Conservation (phyloP, 257 asterid species). For the Solanum bulbocastanum region DNA sequence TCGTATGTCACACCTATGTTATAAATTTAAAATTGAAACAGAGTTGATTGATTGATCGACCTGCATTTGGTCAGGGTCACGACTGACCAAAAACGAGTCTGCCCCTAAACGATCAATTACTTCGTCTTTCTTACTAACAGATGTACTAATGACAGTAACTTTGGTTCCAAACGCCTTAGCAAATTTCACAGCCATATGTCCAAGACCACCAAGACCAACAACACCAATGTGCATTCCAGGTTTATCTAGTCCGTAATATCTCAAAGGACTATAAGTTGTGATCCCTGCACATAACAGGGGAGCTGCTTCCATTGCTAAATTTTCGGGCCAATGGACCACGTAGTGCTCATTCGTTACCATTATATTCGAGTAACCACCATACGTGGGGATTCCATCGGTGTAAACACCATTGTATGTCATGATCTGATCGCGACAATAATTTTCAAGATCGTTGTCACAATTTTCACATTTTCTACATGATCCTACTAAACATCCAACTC, state of each 20-base stretch:
- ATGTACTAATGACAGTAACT: constrained; percentile 18
- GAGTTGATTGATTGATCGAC: background rate
- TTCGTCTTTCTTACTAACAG: constrained; percentile 10
- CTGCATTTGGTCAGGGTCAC: constrained; percentile 6
- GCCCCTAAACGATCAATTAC: constrained; percentile 7
- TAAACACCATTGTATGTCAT: too few species aligned
- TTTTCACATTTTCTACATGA: constrained; percentile 9
- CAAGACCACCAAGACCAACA: constrained; percentile 23
- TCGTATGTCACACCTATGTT: background rate
- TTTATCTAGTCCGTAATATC: constrained; percentile 10
- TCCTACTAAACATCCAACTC: constrained; percentile 16
- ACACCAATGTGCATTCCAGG: constrained; percentile 15
- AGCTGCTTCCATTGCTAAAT: too few species aligned
- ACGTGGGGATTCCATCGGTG: too few species aligned
- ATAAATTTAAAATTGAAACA: background rate
- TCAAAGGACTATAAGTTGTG: constrained; percentile 17
- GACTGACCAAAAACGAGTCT: constrained; percentile 4
- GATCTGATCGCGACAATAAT: background rate
- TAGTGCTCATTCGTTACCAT: too few species aligned
- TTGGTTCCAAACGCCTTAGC: constrained; percentile 15
- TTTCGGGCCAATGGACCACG: too few species aligned
- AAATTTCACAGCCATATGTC: constrained; percentile 19
- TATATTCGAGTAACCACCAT: too few species aligned
- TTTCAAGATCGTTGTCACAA: constrained; percentile 2
- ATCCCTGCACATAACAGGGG: constrained; percentile 15